Base-by-base conservation (phyloP, 2,329 filamentous ascomycete genomes). In the Juglanconis juglandina region DNA sequence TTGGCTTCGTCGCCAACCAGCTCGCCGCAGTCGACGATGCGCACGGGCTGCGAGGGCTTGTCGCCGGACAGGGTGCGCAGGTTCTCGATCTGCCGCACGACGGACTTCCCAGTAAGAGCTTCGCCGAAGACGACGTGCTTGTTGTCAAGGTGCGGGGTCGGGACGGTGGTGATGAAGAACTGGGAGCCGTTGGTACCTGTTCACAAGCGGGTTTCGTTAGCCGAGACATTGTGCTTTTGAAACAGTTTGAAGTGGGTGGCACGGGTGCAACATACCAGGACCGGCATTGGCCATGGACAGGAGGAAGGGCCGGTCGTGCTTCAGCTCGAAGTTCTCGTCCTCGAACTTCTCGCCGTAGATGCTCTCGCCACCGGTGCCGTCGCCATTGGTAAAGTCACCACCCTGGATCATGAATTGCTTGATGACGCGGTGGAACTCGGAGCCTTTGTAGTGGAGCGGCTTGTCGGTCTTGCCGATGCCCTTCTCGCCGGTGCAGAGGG, bases 381-480 rank as follows among this genome's bases (percentile, higher is more conserved):
- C 94, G 73, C 92, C 92, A 58, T 86, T 88, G 53, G 94, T 99
- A 75, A 99, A 99, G 76, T 98, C 95, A 76, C 95, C 94, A 72
- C 95, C 93, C 79, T 97, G 90, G 71, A 97, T 95, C 94, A 99
- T 98, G 78, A 99, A 99, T 70, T 91, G 86, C 82, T 97, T 97
- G 80, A 99, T 99, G 66, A 99, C 90, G 55, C 94, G 90, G 81
- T 99, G 94, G 82, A 99, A 98, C 68, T 80, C 81, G 63, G 91
- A 96, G 68, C 91, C 90, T 82, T 97, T 97, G 86, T 92, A 99
- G 81, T 91, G 90, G 56, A 99, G 84, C 50, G 89, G 89, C 78
- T 93, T 93, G 73, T 92, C 93, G 35, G 85, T 77, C 73, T 91
- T 90, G 67, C 92, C 91, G 32, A 83, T 68, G 63, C 94, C 94